Conservation (phyloP, 331 rosid species). For the Rosa hybrid region DNA sequence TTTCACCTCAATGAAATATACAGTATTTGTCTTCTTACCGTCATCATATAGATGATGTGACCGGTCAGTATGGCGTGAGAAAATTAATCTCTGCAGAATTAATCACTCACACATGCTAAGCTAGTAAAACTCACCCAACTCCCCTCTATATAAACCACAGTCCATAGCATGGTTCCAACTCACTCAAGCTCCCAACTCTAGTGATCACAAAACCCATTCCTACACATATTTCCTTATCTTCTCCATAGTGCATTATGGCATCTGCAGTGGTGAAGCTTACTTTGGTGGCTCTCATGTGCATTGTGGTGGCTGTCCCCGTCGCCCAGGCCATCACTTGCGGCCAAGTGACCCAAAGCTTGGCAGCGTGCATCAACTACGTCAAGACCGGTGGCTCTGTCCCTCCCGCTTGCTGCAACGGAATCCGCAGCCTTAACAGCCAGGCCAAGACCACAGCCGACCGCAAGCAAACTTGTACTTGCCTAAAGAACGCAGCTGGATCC, state of each 20-base stretch:
- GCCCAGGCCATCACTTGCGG: slow-evolving; percentile 34
- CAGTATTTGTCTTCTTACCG: not conserved
- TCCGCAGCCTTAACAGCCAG: slow-evolving; percentile 10
- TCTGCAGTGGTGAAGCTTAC: slow-evolving; percentile 26
- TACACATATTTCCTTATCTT: not conserved
- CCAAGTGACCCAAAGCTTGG: not conserved
- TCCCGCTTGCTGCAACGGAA: slow-evolving; percentile 36
- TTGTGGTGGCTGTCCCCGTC: slow-evolving; percentile 27
- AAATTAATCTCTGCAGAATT: not conserved
- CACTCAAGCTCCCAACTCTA: slow-evolving; percentile 1
- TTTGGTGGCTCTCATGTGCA: slow-evolving; percentile 22
- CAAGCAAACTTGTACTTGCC: slow-evolving; percentile 38
- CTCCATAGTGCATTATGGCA: slow-evolving; percentile 2
- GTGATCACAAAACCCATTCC: not conserved
- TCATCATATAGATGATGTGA: not conserved
- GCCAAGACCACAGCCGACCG: slow-evolving; percentile 44
- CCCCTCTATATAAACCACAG: slow-evolving; percentile 1
- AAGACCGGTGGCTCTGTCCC: not conserved
- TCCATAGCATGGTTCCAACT: not conserved
- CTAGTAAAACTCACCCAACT: not conserved
- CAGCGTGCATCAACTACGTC: slow-evolving; percentile 18
- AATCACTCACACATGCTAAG: not conserved
- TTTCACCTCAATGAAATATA: not conserved
- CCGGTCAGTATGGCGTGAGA: not conserved
- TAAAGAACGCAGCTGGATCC: slow-evolving; percentile 5